Base-by-base conservation (phyloP, 352 stramenopile species). In the Aphanomyces astaci region DNA sequence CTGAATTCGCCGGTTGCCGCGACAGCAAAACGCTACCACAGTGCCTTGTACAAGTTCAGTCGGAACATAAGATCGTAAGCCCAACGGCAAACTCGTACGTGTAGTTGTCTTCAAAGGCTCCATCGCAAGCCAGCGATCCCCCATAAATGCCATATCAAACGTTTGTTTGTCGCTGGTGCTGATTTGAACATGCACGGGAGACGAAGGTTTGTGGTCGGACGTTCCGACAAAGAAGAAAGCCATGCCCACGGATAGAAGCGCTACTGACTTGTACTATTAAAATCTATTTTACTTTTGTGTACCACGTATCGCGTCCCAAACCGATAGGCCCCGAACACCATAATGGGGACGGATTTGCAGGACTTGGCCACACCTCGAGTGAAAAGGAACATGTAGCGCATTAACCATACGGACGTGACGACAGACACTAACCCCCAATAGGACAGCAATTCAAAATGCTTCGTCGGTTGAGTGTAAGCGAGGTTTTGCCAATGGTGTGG, bases 41-140 rank as follows among this genome's bases (percentile, higher is more conserved):
- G 33, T 10, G 78, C 78, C 76, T 92, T 94, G 78, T 87, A 94
- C 55, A 90, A 79, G 76, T 90, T 92, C 62, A 94, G 81, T n/a
- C 81, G 75, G 75, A 89, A 92, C 86, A 94, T 94, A 43, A 94
- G 75, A 63, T 92, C 84, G 66, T 92, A 94, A 2, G 86, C 79
- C 84, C 84, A 40, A 94, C 81, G 70, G 91, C 77, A 72, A 90
- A 92, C 55, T 84, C 72, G 59, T 87, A 81, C 67, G 92, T 84
- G 70, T 86, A 89, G 22, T 89, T 88, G 63, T 94, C 86, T 57
- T 94, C 86, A 0, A 94, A 71, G 0, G 82, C 84, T 13, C 86
- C 86, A 63, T 94, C 86, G 33, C 90, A 90, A 11, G 90, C 56
- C 7, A 94, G 75, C 36, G 86, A 94, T 3, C 90, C 59, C n/a